A percentile compares a stretch with the other conserved stretches of the same genome.
Conservation (phyloP, 129 eudicot species). For the Escallonia rubra region DNA sequence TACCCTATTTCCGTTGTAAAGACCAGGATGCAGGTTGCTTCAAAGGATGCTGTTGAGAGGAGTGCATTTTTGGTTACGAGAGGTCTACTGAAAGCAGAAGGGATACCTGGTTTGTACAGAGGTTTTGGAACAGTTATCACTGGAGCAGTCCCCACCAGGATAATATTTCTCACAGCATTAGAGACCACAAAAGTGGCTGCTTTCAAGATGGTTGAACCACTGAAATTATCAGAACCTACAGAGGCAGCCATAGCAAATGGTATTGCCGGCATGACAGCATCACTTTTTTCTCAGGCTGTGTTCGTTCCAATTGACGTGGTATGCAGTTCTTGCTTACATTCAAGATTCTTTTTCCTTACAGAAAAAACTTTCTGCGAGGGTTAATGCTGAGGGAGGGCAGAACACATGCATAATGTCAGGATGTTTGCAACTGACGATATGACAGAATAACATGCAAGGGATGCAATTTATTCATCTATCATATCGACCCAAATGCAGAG, state of each 20-base stretch:
- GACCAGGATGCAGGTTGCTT: constrained; percentile 88
- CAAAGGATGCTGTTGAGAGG: constrained; percentile 67
- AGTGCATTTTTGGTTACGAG: constrained; percentile 72
- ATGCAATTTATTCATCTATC: neutral
- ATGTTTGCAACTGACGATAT: neutral
- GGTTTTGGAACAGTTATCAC: constrained; percentile 95
- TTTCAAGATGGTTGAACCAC: constrained; percentile 67
- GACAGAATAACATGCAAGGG: neutral
- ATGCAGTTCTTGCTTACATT: constrained; percentile 19
- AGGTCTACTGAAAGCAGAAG: constrained; percentile 76
- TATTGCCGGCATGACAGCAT: constrained; percentile 85
- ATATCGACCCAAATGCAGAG: neutral
- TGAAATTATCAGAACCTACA: constrained; percentile 77
- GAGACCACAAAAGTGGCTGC: constrained; percentile 94
- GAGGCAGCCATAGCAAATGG: constrained; percentile 97
- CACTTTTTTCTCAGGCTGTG: constrained; percentile 78
- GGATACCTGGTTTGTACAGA: constrained; percentile 88
- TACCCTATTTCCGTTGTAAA: constrained; percentile 95
- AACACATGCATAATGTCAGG: too few relatives aligned
- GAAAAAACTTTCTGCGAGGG: too few relatives aligned
- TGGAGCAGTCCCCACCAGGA: constrained; percentile 88
- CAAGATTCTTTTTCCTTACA: neutral
- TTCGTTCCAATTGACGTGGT: constrained; percentile 98
- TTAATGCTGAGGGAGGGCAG: too few relatives aligned
- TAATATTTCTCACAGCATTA: constrained; percentile 80